Evolutionary conservation across 2,329 filamentous ascomycete genomes (phyloP).

Genomic region (Phaeosphaeriaceae sp.): DNA sequence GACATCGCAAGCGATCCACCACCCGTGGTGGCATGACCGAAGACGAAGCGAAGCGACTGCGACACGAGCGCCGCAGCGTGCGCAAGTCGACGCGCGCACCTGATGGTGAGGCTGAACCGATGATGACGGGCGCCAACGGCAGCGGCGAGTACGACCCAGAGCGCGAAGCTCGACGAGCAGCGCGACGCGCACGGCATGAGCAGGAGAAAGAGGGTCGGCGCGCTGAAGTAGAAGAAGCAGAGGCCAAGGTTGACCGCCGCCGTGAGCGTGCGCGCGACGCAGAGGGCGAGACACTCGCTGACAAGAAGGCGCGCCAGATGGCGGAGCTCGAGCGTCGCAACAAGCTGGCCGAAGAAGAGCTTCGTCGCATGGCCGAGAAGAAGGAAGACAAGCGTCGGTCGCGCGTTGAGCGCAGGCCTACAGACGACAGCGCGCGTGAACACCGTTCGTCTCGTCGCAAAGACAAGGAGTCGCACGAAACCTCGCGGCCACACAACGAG

Average conservation of each 20-base stretch:
- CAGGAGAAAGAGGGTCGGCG: constrained; percentile 46
- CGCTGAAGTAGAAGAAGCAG: constrained; percentile 44
- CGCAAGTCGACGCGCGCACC: constrained; percentile 32
- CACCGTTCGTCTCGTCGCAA: constrained; percentile 45
- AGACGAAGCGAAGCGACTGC: constrained; percentile 46
- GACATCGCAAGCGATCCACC: constrained; percentile 47
- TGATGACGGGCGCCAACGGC: constrained; percentile 37
- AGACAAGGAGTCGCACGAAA: constrained; percentile 37
- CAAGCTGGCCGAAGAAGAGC: constrained; percentile 46
- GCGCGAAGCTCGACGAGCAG: constrained; percentile 47
- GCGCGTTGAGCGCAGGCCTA: constrained; percentile 22
- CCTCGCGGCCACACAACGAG: constrained; percentile 40
- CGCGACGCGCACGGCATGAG: constrained; percentile 40
- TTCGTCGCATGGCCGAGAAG: constrained; percentile 50
- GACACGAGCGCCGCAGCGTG: constrained; percentile 46
- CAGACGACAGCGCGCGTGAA: constrained; percentile 43
- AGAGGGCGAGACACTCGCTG: constrained; percentile 40
- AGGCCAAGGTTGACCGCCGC: constrained; percentile 45
- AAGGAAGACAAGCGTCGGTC: constrained; percentile 39
- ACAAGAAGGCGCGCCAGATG: constrained; percentile 47
- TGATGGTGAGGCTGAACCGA: constrained; percentile 33
- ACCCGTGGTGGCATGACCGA: constrained; percentile 43
- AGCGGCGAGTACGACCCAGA: constrained; percentile 43
- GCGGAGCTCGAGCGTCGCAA: constrained; percentile 49
- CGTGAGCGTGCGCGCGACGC: constrained; percentile 48